phyloP scores from a whole-genome alignment of 2,329 filamentous ascomycete genomes.

The Fusarium euwallaceae region DNA sequence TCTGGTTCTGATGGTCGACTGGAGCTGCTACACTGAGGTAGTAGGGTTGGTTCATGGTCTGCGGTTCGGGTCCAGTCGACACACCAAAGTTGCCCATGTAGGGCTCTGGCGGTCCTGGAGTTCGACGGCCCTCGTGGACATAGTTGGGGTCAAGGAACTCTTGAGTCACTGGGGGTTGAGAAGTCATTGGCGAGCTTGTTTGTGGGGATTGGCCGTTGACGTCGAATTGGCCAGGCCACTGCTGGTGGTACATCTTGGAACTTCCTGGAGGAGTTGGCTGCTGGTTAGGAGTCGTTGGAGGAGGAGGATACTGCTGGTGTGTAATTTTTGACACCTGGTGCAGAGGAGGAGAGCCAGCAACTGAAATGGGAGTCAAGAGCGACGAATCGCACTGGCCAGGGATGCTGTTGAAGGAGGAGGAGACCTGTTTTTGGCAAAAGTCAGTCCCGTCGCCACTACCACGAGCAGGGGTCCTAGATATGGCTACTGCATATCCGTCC shows the following conservation, averaged over 20 bases:
- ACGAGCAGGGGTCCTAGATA: background rate
- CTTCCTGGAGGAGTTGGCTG: slow-evolving; percentile 63
- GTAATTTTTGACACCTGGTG: slow-evolving; percentile 59
- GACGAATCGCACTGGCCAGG: slow-evolving; percentile 57
- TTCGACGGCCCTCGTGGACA: slow-evolving; percentile 55
- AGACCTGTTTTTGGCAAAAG: slow-evolving; percentile 33
- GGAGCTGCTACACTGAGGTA: slow-evolving; percentile 45
- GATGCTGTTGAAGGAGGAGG: slow-evolving; percentile 49
- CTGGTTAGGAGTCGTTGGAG: slow-evolving; percentile 55
- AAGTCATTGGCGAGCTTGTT: slow-evolving; percentile 60
- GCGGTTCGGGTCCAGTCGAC: slow-evolving; percentile 48
- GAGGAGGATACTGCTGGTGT: slow-evolving; percentile 55
- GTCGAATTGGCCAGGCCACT: slow-evolving; percentile 55
- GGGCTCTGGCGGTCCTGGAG: slow-evolving; percentile 53
- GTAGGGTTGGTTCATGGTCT: slow-evolving; percentile 46
- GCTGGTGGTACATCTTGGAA: slow-evolving; percentile 60
- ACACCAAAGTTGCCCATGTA: slow-evolving; percentile 55
- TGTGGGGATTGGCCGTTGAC: slow-evolving; percentile 58
- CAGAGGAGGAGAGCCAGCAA: slow-evolving; percentile 61
- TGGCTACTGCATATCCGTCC: background rate
- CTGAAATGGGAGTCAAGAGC: slow-evolving; percentile 66
- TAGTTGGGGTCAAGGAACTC: slow-evolving; percentile 55
- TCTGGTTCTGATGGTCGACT: slow-evolving; percentile 45
- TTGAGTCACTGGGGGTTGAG: slow-evolving; percentile 52
- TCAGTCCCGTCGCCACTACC: slow-evolving; percentile 15